Evolutionary conservation across 352 stramenopile species (phyloP).

Genomic region (Pythium scleroteichum): DNA sequence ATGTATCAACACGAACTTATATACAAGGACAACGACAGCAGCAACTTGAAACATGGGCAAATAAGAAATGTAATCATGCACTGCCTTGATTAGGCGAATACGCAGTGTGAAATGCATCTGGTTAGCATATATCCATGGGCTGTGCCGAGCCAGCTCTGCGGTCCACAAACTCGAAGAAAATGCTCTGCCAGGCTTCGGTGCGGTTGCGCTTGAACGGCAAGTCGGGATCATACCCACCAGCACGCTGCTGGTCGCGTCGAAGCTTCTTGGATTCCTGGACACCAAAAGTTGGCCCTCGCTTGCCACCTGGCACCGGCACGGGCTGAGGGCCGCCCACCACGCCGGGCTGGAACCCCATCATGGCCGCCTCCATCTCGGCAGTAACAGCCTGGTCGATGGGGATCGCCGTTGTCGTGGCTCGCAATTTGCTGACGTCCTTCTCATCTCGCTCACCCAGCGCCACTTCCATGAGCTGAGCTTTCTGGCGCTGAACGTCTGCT

Average conservation of each 20-base stretch:
- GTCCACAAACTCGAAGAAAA: constrained; percentile 68
- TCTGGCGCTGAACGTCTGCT: constrained; percentile 76
- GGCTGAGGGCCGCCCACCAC: constrained; percentile 73
- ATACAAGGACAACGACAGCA: too few relatives aligned
- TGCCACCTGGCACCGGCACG: constrained; percentile 74
- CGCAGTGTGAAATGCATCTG: not conserved
- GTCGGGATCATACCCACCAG: constrained; percentile 78
- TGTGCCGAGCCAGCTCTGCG: constrained; percentile 12
- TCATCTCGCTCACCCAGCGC: constrained; percentile 82
- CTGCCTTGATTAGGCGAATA: not conserved
- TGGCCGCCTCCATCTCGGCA: constrained; percentile 86
- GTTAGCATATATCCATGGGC: constrained; percentile 32
- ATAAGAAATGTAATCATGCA: too few relatives aligned
- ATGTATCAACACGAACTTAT: not conserved
- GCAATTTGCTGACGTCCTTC: constrained; percentile 69
- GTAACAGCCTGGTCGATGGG: constrained; percentile 87
- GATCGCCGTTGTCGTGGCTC: constrained; percentile 75
- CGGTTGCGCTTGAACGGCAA: constrained; percentile 80
- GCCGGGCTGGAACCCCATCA: constrained; percentile 87
- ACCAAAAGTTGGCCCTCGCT: constrained; percentile 74
- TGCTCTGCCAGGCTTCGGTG: constrained; percentile 73
- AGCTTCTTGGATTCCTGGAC: constrained; percentile 82
- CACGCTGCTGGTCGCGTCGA: constrained; percentile 75
- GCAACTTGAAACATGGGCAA: too few relatives aligned
- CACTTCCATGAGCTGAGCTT: constrained; percentile 85